phyloP scores from a whole-genome alignment of 192 early-diverging fungal species.

The Gamsiella multidivaricata region DNA sequence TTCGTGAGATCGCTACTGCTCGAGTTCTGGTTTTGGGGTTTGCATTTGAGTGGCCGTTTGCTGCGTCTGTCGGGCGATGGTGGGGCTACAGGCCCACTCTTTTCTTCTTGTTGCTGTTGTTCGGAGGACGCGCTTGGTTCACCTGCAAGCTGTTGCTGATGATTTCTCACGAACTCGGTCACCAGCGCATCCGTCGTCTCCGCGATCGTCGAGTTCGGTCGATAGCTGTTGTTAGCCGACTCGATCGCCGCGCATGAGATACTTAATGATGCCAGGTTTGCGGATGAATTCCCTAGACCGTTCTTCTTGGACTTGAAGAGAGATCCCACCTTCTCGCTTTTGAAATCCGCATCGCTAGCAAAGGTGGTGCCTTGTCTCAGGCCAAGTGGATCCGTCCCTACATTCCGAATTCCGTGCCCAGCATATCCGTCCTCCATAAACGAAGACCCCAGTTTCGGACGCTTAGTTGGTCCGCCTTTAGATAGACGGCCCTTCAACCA shows the following conservation, averaged over 20 bases:
- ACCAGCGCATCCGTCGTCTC: slow-evolving; percentile 36
- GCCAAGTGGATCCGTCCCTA: no score
- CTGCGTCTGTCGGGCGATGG: slow-evolving; percentile 33
- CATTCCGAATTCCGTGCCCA: background rate
- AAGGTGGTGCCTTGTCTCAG: no score
- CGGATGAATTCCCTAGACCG: background rate
- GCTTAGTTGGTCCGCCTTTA: background rate
- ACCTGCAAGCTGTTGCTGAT: slow-evolving; percentile 18
- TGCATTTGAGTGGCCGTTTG: slow-evolving; percentile 23
- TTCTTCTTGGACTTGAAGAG: background rate
- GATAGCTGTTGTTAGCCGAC: background rate
- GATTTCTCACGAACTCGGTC: slow-evolving; percentile 33
- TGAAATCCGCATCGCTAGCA: background rate
- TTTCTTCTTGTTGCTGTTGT: background rate
- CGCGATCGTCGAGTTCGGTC: slow-evolving; percentile 40
- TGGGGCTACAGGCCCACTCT: background rate
- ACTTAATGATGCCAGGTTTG: slow-evolving; percentile 11
- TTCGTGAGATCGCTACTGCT: slow-evolving; percentile 29
- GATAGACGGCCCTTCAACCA: slow-evolving; percentile 23
- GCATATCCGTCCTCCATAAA: slow-evolving; percentile 33
- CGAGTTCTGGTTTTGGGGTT: background rate
- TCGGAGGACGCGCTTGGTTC: no score
- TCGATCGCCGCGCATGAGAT: slow-evolving; percentile 1
- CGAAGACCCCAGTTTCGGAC: slow-evolving; percentile 21
- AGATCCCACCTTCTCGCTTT: no score